A percentile compares a stretch with the other conserved stretches of the same genome.
Evolutionary conservation across 495 filamentous ascomycete genomes (phyloP).

Genomic region (Aspergillus saccharolyticus): DNA sequence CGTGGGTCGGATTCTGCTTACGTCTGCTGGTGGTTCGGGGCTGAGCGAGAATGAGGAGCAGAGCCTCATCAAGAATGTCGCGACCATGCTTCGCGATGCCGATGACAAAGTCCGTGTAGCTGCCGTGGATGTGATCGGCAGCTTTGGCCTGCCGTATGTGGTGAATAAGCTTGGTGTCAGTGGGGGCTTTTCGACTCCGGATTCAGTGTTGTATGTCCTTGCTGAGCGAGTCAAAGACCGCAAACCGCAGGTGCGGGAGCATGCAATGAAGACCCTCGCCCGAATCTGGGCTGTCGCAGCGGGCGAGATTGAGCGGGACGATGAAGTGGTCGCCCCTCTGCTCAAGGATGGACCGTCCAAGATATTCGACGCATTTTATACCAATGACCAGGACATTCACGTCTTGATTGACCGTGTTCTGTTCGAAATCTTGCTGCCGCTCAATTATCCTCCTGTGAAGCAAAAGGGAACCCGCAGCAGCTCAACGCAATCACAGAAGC

Average conservation of each 20-base stretch:
- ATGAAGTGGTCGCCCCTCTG: constrained; percentile 65
- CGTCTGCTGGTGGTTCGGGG: constrained; percentile 81
- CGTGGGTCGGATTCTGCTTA: constrained; percentile 74
- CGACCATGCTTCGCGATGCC: constrained; percentile 74
- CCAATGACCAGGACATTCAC: constrained; percentile 84
- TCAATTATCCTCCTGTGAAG: constrained; percentile 78
- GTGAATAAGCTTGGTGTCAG: constrained; percentile 70
- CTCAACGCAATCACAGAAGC: constrained; percentile 57
- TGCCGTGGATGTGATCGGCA: constrained; percentile 74
- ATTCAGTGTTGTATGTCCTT: constrained; percentile 70
- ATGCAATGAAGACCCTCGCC: constrained; percentile 76
- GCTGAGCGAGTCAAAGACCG: constrained; percentile 86
- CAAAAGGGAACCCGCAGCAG: constrained; percentile 54
- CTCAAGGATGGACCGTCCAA: constrained; percentile 76
- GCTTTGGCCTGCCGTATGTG: constrained; percentile 71
- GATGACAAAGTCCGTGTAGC: constrained; percentile 90
- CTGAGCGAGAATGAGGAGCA: constrained; percentile 72
- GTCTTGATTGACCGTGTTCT: constrained; percentile 78
- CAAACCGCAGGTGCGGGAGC: constrained; percentile 72
- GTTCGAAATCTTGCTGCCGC: constrained; percentile 78
- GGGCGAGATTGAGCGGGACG: constrained; percentile 78
- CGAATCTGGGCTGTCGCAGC: constrained; percentile 88
- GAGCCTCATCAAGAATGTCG: constrained; percentile 63
- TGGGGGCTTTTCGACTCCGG: constrained; percentile 63
- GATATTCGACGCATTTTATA: constrained; percentile 83